Conservation (phyloP, 2,329 filamentous ascomycete species). For the Arthrobotrys conoides region DNA sequence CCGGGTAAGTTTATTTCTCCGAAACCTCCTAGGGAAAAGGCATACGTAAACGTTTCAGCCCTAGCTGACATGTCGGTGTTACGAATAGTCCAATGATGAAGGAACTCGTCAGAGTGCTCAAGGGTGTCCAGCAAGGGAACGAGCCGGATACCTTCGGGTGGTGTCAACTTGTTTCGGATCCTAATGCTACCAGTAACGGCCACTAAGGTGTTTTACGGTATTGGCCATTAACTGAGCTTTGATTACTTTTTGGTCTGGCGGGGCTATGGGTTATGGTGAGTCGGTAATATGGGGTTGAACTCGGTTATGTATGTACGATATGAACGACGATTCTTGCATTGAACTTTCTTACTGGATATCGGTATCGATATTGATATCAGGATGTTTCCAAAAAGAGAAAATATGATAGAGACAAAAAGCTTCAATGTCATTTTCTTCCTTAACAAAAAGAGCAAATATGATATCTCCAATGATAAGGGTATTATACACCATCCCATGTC, state of each 20-base stretch:
- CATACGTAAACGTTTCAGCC: background rate
- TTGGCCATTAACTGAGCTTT: no score
- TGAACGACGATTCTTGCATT: constrained; percentile 1
- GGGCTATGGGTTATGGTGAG: background rate
- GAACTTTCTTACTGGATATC: background rate
- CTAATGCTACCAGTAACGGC: constrained; percentile 47
- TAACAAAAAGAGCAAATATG: background rate
- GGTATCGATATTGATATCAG: background rate
- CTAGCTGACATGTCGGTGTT: background rate
- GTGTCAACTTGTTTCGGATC: constrained; percentile 71
- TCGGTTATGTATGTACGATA: constrained; percentile 48
- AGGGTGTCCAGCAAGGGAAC: constrained; percentile 88
- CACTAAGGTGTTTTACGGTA: background rate
- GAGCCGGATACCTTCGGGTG: constrained; percentile 83
- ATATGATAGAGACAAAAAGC: no score
- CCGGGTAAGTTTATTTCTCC: constrained; percentile 33
- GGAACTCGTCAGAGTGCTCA: constrained; percentile 78
- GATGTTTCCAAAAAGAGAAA: no score
- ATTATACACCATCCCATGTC: no score
- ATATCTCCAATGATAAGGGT: background rate
- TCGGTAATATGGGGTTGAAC: background rate
- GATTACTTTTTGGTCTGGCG: no score
- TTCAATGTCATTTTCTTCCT: no score
- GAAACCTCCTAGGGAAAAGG: background rate
- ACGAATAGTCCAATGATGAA: constrained; percentile 68